Evolutionary conservation across 2,329 filamentous ascomycete species (phyloP).

Genomic region (Fusarium pininemorale): DNA sequence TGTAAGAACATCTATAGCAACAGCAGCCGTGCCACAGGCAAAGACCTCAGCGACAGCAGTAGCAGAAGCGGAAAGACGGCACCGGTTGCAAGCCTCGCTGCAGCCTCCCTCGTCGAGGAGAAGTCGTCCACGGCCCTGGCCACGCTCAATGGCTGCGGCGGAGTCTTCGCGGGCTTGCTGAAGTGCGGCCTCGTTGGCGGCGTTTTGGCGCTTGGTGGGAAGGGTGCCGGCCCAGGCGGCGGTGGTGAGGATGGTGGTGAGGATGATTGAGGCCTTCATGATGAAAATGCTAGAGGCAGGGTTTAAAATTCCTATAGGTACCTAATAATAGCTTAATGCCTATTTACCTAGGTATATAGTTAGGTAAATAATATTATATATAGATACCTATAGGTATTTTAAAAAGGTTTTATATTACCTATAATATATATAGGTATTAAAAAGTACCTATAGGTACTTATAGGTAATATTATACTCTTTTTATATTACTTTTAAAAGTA

Average conservation of each 20-base stretch:
- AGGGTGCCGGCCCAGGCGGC: background rate
- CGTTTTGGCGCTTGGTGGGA: background rate
- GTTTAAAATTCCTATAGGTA: no score
- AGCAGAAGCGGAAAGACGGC: accelerated
- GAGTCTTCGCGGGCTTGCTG: background rate
- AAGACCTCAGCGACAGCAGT: background rate
- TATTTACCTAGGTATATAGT: no score
- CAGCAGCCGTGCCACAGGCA: background rate
- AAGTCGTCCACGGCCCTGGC: background rate
- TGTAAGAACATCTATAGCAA: background rate
- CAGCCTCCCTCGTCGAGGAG: background rate
- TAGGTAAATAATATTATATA: no score
- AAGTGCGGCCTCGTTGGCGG: background rate
- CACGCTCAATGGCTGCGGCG: background rate
- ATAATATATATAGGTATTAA: no score
- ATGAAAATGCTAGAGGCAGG: background rate
- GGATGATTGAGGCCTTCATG: background rate
- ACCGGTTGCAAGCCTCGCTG: background rate
- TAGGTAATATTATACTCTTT: no score
- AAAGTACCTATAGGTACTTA: no score
- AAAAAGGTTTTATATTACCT: no score
- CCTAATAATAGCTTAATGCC: no score
- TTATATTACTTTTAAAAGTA: no score
- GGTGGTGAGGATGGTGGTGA: background rate
- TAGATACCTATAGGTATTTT: no score